Conservation (phyloP, 805 yeast species). For the Pichia exigua region DNA sequence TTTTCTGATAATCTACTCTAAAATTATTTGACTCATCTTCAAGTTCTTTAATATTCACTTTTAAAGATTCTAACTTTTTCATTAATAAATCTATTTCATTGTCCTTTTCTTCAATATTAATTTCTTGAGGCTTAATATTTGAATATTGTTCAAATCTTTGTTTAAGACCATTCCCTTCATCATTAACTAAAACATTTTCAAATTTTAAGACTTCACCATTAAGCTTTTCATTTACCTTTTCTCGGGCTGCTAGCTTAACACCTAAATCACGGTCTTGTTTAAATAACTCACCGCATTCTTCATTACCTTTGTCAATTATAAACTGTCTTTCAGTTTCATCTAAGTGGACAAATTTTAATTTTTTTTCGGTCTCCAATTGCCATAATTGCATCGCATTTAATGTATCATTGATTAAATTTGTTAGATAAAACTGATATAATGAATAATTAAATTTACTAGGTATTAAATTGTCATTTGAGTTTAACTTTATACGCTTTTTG, state of each 20-base stretch:
- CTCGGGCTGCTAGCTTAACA: constrained; percentile 22
- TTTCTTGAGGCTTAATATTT: constrained; percentile 6
- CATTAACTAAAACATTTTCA: constrained; percentile 9
- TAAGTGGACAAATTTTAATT: constrained; percentile 22
- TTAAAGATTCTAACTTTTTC: constrained; percentile 8
- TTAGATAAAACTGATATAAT: constrained; percentile 31
- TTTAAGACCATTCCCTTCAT: constrained; percentile 8
- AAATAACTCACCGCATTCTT: constrained; percentile 34
- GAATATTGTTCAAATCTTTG: constrained; percentile 1
- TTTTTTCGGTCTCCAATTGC: constrained; percentile 15
- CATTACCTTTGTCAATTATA: constrained; percentile 32
- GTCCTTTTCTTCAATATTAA: constrained; percentile 3
- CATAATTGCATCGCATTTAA: constrained; percentile 24
- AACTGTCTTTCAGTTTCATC: constrained; percentile 35
- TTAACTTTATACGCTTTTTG: neutral
- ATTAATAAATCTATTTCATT: constrained; percentile 12
- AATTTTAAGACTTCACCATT: constrained; percentile 21
- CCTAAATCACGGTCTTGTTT: constrained; percentile 30
- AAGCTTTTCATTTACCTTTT: constrained; percentile 26
- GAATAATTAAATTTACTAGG: constrained; percentile 12
- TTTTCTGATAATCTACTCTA: constrained; percentile 36
- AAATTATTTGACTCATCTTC: constrained; percentile 23
- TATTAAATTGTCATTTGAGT: neutral
- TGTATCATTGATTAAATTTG: constrained; percentile 30
- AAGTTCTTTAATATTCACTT: constrained; percentile 8